These are phyloP conservation scores for Galerina marginata DNA, from an alignment of 768 basidiomycete genomes.

Conservation along the genomic window DNA sequence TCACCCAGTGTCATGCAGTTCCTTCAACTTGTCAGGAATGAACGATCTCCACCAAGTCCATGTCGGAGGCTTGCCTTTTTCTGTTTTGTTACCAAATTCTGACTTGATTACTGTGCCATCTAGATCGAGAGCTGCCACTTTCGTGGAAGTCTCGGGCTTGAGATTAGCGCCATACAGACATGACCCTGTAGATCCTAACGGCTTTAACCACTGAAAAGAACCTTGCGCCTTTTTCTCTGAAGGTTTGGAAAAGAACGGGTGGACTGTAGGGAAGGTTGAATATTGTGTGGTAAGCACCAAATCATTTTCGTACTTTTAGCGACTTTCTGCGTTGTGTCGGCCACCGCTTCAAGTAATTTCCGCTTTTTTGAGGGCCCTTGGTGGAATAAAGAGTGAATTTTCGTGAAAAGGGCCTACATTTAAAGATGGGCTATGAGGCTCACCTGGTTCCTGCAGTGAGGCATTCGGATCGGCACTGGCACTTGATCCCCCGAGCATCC, in stretches of 20 bases:
- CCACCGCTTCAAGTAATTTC: slow-evolving; percentile 1
- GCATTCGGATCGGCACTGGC: not conserved
- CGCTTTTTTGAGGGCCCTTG: slow-evolving; percentile 23
- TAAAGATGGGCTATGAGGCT: not conserved
- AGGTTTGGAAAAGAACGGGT: slow-evolving; percentile 39
- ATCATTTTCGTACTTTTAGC: slow-evolving; percentile 13
- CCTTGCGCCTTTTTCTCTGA: slow-evolving; percentile 18
- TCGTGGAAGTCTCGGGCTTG: slow-evolving; percentile 48
- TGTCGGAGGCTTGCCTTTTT: slow-evolving; percentile 34
- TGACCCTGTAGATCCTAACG: slow-evolving; percentile 41
- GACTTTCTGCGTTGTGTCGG: slow-evolving; percentile 9
- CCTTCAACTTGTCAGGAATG: slow-evolving; percentile 68
- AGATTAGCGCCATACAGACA: slow-evolving; percentile 50
- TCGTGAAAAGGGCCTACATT: no score
- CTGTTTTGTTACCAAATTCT: slow-evolving; percentile 32
- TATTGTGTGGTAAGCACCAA: no score
- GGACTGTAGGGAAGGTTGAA: slow-evolving; percentile 26
- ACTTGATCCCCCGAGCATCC: not conserved
- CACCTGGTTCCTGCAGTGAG: not conserved
- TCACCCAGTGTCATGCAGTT: slow-evolving; percentile 66
- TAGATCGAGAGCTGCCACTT: slow-evolving; percentile 83
- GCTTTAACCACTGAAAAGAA: slow-evolving; percentile 45
- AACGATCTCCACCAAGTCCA: slow-evolving; percentile 78
- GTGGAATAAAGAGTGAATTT: not conserved
- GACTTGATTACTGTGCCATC: slow-evolving; percentile 86